These are phyloP conservation scores for Ascochyta fabae DNA, from an alignment of 2,329 filamentous ascomycete species.

Conservation along the genomic window DNA sequence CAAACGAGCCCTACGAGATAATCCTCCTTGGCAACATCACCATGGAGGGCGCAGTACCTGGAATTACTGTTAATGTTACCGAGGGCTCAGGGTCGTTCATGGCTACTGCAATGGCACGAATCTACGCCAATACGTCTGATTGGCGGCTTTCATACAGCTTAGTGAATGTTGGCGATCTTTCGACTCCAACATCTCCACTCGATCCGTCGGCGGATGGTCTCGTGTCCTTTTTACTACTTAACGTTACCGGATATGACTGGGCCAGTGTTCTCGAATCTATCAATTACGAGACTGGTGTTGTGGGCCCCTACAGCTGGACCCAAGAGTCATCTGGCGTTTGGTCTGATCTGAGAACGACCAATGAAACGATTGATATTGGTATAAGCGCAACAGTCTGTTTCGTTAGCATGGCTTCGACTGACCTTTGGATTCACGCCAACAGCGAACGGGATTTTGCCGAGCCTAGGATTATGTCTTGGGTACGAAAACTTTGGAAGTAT, in stretches of 20 bases:
- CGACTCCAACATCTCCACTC: not conserved
- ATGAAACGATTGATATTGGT: not conserved
- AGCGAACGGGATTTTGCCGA: not conserved
- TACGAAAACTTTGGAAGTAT: not conserved
- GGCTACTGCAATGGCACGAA: not conserved
- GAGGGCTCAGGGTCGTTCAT: not conserved
- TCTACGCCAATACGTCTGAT: not conserved
- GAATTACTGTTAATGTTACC: not conserved
- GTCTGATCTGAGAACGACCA: not conserved
- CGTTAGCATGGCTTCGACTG: not conserved
- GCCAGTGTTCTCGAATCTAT: not conserved
- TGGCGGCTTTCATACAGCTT: not conserved
- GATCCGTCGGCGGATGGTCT: not conserved
- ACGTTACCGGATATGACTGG: slow-evolving; percentile 1
- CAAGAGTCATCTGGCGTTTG: not conserved
- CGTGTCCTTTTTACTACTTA: not conserved
- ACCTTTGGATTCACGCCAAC: not conserved
- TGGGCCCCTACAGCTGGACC: not conserved
- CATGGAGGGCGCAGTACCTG: not conserved
- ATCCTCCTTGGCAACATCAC: not conserved
- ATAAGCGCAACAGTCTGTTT: slow-evolving; percentile 8
- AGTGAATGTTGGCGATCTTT: not conserved
- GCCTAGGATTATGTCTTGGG: not conserved
- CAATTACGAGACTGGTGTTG: not conserved
- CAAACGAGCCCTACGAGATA: not conserved